Conservation (phyloP, 2,329 filamentous ascomycete genomes). For the Harringtonia lauricola region DNA sequence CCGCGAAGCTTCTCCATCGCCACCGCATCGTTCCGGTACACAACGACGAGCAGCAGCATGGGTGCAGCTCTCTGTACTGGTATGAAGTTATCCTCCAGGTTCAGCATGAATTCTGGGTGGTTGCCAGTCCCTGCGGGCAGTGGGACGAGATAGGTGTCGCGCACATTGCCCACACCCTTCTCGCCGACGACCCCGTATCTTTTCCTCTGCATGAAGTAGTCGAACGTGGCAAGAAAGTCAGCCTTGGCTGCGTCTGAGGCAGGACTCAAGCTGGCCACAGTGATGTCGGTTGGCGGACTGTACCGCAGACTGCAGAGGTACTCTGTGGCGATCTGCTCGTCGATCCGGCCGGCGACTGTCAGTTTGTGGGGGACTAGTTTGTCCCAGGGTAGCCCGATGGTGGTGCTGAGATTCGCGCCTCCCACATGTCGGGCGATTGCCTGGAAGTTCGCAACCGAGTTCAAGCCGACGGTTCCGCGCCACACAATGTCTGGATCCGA, state of each 20-base stretch:
- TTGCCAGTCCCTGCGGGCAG: slow-evolving; percentile 59
- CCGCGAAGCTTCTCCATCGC: slow-evolving; percentile 24
- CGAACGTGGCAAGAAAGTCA: slow-evolving; percentile 66
- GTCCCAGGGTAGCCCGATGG: slow-evolving; percentile 48
- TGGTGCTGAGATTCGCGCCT: slow-evolving; percentile 65
- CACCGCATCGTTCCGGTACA: slow-evolving; percentile 55
- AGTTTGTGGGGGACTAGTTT: slow-evolving; percentile 62
- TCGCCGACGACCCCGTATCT: slow-evolving; percentile 83
- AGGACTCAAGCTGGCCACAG: slow-evolving; percentile 63
- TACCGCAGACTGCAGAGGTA: slow-evolving; percentile 84
- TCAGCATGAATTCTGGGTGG: slow-evolving; percentile 77
- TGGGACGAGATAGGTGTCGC: slow-evolving; percentile 86
- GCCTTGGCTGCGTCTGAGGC: slow-evolving; percentile 47
- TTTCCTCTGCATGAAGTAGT: slow-evolving; percentile 74
- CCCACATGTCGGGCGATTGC: slow-evolving; percentile 75
- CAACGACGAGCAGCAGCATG: slow-evolving; percentile 73
- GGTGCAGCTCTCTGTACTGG: slow-evolving; percentile 62
- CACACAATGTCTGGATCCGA: slow-evolving; percentile 64
- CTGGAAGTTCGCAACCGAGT: slow-evolving; percentile 61
- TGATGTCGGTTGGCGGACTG: slow-evolving; percentile 71
- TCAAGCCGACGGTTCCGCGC: slow-evolving; percentile 69
- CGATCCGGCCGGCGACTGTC: slow-evolving; percentile 68
- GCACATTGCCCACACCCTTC: slow-evolving; percentile 61
- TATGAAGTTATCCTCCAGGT: slow-evolving; percentile 75
- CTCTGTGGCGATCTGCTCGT: slow-evolving; percentile 71